Percentiles rank a stretch among this genome's conserved stretches.
Conservation (phyloP, 2,329 filamentous ascomycete species). For the Graphiopsis chlorocephala region DNA sequence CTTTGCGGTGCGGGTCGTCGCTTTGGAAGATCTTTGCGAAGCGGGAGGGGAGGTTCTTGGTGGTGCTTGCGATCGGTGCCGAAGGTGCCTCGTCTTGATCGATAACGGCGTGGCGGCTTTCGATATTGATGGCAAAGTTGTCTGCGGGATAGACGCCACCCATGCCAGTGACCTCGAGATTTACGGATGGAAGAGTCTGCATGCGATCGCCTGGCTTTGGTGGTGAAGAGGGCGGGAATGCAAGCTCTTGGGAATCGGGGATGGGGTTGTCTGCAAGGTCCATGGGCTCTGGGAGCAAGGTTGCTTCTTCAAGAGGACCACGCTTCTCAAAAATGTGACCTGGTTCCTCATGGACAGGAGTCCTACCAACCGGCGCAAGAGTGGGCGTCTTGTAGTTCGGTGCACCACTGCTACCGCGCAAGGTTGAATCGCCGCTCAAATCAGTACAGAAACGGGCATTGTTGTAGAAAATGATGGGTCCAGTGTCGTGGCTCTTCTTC, state of each 20-base stretch:
- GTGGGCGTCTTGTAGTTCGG: background rate
- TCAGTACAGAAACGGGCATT: conserved; percentile 79
- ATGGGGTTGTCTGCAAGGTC: conserved; percentile 38
- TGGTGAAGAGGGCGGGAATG: conserved; percentile 37
- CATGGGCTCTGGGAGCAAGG: conserved; percentile 34
- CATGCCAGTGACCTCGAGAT: conserved; percentile 53
- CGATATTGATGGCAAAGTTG: conserved; percentile 54
- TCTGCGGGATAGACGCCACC: conserved; percentile 60
- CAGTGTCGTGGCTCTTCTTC: conserved; percentile 55
- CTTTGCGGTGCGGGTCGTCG: conserved; percentile 10
- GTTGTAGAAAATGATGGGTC: conserved; percentile 80
- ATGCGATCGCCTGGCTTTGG: conserved; percentile 16
- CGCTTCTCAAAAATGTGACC: conserved; percentile 28
- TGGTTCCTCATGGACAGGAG: background rate
- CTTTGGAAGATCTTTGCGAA: conserved; percentile 37
- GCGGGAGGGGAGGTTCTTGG: conserved; percentile 24
- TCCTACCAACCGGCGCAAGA: conserved; percentile 7
- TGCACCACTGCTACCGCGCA: conserved; percentile 5
- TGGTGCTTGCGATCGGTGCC: background rate
- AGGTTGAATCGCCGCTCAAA: conserved; percentile 61
- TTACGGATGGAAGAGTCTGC: conserved; percentile 27
- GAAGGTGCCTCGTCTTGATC: conserved; percentile 19
- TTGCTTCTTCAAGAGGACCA: conserved; percentile 30
- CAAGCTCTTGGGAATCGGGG: conserved; percentile 34
- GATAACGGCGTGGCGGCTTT: conserved; percentile 28